These are phyloP conservation scores for Xerocomellus intermedius DNA, from an alignment of 768 basidiomycete genomes.

Conservation along the genomic window DNA sequence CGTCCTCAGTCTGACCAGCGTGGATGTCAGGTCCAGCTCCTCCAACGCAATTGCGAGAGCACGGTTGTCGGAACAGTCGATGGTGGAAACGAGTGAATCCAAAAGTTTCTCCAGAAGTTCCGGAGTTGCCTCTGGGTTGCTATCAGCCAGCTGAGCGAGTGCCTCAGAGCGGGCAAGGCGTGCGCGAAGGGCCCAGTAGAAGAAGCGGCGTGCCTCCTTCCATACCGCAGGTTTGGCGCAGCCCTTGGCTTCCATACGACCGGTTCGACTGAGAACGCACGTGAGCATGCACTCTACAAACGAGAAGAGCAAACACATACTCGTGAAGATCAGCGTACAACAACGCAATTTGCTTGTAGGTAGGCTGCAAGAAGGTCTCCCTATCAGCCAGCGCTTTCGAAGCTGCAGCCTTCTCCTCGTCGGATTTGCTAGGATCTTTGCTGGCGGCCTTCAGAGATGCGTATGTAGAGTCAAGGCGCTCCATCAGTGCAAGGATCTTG, in stretches of 20 bases:
- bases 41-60: constrained; percentile 67
- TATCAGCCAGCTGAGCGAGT: constrained; percentile 60
- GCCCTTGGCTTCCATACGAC: constrained; percentile 97
- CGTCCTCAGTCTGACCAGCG: constrained; percentile 61
- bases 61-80: constrained; percentile 52
- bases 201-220: constrained; percentile 85
- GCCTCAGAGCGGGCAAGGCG: constrained; percentile 69
- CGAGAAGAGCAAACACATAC: constrained; percentile 46
- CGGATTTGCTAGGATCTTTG: constrained; percentile 67
- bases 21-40: constrained; percentile 61
- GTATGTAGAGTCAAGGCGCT: constrained; percentile 84
- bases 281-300: constrained; percentile 2
- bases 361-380: constrained; percentile 79
- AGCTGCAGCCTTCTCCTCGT: constrained; percentile 73
- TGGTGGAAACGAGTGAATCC: constrained; percentile 56
- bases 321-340: constrained; percentile 97
- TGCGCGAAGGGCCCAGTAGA: constrained; percentile 94
- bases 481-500: constrained; percentile 89
- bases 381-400: constrained; percentile 67
- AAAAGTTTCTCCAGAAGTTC: constrained; percentile 69
- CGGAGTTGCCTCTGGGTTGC: constrained; percentile 66
- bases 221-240: constrained; percentile 85
- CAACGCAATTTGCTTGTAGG: constrained; percentile 91
- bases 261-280: constrained; percentile 64
- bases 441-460: constrained; percentile 77